Conservation (phyloP, 108 stramenopile species). For the Skeletonema costatum region DNA sequence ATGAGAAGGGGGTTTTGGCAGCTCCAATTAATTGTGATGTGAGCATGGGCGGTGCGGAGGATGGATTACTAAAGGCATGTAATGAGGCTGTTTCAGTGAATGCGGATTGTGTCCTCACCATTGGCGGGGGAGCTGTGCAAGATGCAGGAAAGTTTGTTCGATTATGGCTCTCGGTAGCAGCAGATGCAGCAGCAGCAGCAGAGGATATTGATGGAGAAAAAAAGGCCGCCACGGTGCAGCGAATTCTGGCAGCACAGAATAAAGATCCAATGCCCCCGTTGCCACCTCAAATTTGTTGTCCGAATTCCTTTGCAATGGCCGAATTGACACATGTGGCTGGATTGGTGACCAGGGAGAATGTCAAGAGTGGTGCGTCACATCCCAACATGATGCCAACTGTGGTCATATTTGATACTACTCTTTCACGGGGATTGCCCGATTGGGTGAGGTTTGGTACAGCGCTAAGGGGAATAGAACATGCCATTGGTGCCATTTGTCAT, state of each 20-base stretch:
- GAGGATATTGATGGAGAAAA: not conserved
- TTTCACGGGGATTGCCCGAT: constrained; percentile 31
- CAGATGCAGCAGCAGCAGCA: not conserved
- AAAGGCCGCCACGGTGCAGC: constrained; percentile 22
- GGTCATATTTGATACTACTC: constrained; percentile 24
- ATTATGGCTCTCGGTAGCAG: constrained; percentile 22
- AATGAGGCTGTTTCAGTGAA: constrained; percentile 14
- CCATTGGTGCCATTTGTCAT: constrained; percentile 35
- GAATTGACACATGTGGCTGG: constrained; percentile 44
- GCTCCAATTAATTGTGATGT: constrained; percentile 29
- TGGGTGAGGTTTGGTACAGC: constrained; percentile 40
- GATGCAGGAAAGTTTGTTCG: constrained; percentile 41
- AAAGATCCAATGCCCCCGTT: constrained; percentile 30
- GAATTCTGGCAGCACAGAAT: constrained; percentile 6
- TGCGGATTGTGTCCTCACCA: constrained; percentile 34
- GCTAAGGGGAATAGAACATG: constrained; percentile 33
- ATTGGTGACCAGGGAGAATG: constrained; percentile 20
- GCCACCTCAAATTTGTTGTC: constrained; percentile 38
- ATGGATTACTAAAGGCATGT: constrained; percentile 27
- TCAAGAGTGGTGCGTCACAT: constrained; percentile 28
- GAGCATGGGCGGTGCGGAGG: constrained; percentile 35
- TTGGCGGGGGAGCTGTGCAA: constrained; percentile 42
- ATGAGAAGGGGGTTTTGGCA: constrained; percentile 15
- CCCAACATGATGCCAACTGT: constrained; percentile 22
- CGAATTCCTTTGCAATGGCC: constrained; percentile 45